These are phyloP conservation scores for Wickerhamiella galacta DNA, from an alignment of 805 yeast genomes.

Conservation along the genomic window DNA sequence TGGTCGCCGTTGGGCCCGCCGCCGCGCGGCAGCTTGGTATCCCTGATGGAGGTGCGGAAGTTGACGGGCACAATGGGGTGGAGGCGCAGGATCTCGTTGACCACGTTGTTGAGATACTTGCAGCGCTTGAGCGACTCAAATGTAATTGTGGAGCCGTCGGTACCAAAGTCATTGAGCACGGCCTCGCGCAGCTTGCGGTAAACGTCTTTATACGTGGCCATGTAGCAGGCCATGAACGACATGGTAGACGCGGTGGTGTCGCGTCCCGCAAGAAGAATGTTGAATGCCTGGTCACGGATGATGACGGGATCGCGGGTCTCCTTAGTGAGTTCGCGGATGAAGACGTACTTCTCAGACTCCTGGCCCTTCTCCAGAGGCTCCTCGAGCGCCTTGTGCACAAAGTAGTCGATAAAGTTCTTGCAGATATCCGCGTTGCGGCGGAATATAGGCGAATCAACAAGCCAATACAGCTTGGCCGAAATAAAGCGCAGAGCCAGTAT, in stretches of 20 bases:
- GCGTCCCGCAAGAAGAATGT: slow-evolving; percentile 31
- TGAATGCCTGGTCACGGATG: slow-evolving; percentile 30
- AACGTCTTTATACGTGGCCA: slow-evolving; percentile 26
- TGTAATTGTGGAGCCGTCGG: slow-evolving; percentile 16
- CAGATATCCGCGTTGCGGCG: slow-evolving; percentile 16
- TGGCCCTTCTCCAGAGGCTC: slow-evolving; percentile 19
- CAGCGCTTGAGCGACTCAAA: slow-evolving; percentile 29
- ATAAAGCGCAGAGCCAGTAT: slow-evolving; percentile 12
- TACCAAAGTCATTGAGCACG: slow-evolving; percentile 12
- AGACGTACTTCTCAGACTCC: slow-evolving; percentile 23
- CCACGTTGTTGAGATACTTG: slow-evolving; percentile 28
- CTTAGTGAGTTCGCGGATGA: slow-evolving; percentile 29
- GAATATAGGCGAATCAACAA: slow-evolving; percentile 20
- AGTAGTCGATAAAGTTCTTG: slow-evolving; percentile 22
- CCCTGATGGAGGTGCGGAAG: slow-evolving; percentile 26
- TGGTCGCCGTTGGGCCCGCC: slow-evolving; percentile 25
- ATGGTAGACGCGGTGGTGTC: slow-evolving; percentile 33
- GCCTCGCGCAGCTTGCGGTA: slow-evolving; percentile 22
- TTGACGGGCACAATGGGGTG: slow-evolving; percentile 33
- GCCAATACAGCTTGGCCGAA: slow-evolving; percentile 11
- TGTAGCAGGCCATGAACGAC: slow-evolving; percentile 25
- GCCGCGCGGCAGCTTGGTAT: slow-evolving; percentile 34
- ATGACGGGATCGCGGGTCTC: slow-evolving; percentile 28
- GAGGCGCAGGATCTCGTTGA: slow-evolving; percentile 30
- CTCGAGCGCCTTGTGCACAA: slow-evolving; percentile 12